A percentile compares a stretch with the other conserved stretches of the same genome.
These are phyloP conservation scores for Metschnikowia kunwiensis DNA, from an alignment of 805 yeast genomes.

Conservation along the genomic window DNA sequence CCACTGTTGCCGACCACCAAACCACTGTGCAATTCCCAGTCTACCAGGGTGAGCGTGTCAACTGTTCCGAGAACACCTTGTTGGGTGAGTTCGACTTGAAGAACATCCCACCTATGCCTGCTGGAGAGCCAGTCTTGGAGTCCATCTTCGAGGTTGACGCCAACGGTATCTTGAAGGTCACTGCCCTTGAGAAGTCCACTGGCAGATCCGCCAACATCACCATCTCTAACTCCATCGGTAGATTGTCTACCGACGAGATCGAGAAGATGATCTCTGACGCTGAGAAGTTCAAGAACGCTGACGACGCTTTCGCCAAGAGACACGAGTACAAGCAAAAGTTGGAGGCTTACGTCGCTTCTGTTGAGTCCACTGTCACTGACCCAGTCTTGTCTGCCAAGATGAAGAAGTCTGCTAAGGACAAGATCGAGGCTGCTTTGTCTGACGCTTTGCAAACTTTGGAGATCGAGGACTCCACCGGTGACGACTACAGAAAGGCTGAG, in stretches of 20 bases:
- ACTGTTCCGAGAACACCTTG: slow-evolving; percentile 49
- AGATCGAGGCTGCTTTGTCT: slow-evolving; percentile 95
- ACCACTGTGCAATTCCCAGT: slow-evolving; percentile 51
- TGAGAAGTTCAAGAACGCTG: slow-evolving; percentile 84
- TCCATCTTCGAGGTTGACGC: slow-evolving; percentile 50
- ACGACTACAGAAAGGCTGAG: slow-evolving; percentile 98
- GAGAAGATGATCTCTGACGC: slow-evolving; percentile 49
- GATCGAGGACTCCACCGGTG: slow-evolving; percentile 94
- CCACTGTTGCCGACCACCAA: slow-evolving; percentile 51
- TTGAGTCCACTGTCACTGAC: slow-evolving; percentile 94
- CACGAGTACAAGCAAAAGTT: slow-evolving; percentile 99
- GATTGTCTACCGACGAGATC: slow-evolving; percentile 48
- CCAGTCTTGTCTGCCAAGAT: slow-evolving; percentile 95
- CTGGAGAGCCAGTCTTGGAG: slow-evolving; percentile 51
- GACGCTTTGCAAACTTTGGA: slow-evolving; percentile 98
- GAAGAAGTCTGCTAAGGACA: slow-evolving; percentile 95
- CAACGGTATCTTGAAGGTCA: slow-evolving; percentile 50
- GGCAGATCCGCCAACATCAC: slow-evolving; percentile 50
- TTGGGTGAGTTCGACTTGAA: slow-evolving; percentile 50
- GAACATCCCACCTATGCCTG: slow-evolving; percentile 50
- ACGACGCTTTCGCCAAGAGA: slow-evolving; percentile 98
- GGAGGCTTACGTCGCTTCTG: slow-evolving; percentile 88
- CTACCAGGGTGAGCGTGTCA: slow-evolving; percentile 52
- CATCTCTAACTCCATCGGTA: slow-evolving; percentile 49
- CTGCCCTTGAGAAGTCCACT: slow-evolving; percentile 48